Evolutionary conservation across 441 rosid genomes (phyloP), one percentile per base, ranked within the genome.

Genomic region (Adansonia rubrostipa): DNA sequence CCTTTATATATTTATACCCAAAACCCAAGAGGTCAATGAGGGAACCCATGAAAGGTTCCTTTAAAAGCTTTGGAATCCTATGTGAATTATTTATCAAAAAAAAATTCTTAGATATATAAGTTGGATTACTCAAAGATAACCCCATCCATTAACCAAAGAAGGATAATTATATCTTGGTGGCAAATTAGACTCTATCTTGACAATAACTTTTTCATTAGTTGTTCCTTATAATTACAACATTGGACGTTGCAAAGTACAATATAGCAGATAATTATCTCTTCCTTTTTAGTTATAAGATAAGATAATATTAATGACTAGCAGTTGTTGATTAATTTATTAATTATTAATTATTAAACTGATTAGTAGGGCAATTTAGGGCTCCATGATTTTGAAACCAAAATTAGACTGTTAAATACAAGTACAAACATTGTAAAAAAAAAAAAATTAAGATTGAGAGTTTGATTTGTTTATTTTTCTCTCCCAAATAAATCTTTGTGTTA

Each of bases 31-130:
- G 86, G 89, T 87, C 90, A 89, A 89, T 82, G 87, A 86, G 83
- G 80, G 79, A 80, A 87, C 82, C 82, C 83, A 85, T 80, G 85
- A 87, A 89, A 85, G 86, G n/a, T 79, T 45, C 76, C 44, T 66
- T 58, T 62, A 78, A 86, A 85, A 73, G 87, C 81, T 79, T 80
- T 64, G 90, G 92, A 87, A 89, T 89, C 92, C 92, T 77, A 89
- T 87, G 92, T 79, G 77, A 47, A 65, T 53, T 64, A 20, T 40
- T 65, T 60, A 15, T 22, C 11, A 33, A 42, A 20, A 45, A 36
- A n/a, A n/a, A n/a, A n/a, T n/a, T n/a, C 48, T 28, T 64, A 17
- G 5, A 15, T 28, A 15, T 48, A 17, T n/a, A 28, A 33, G 47
- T 24, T 75, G 67, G 73, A 54, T 61, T 60, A 65, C 36, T 17